These are phyloP conservation scores for Cyclotella cryptica DNA, from an alignment of 108 stramenopile genomes.

Conservation along the genomic window DNA sequence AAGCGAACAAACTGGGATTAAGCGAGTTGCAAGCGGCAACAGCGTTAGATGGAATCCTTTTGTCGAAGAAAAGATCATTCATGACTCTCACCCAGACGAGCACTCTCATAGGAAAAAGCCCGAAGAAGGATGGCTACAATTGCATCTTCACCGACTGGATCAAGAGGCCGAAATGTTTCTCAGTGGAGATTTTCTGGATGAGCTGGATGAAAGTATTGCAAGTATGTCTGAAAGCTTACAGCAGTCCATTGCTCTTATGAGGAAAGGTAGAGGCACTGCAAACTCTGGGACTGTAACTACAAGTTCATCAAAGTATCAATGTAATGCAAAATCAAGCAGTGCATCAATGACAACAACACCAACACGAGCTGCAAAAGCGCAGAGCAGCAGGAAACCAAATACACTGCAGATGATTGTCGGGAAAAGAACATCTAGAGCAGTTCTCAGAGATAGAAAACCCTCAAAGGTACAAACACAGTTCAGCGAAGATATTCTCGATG, in stretches of 20 bases:
- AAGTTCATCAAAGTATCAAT: not conserved
- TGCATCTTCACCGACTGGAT: slow-evolving; percentile 16
- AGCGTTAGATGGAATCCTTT: slow-evolving; percentile 38
- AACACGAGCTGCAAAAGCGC: too few relatives aligned
- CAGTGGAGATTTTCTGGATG: slow-evolving; percentile 19
- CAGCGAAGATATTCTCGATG: not conserved
- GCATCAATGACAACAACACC: too few relatives aligned
- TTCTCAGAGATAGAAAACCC: not conserved
- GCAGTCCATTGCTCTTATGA: slow-evolving; percentile 24
- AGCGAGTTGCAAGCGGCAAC: slow-evolving; percentile 4
- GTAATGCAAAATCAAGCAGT: not conserved
- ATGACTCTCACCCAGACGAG: slow-evolving; percentile 28
- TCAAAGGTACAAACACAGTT: slow-evolving; percentile 1
- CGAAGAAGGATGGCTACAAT: slow-evolving; percentile 19
- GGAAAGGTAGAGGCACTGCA: not conserved
- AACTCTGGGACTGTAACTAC: not conserved
- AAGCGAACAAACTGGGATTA: not conserved
- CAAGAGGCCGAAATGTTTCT: slow-evolving; percentile 31
- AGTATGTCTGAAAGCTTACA: slow-evolving; percentile 18
- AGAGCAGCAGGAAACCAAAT: too few relatives aligned
- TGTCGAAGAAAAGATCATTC: slow-evolving; percentile 43
- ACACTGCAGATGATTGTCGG: not conserved
- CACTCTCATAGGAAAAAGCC: slow-evolving; percentile 12
- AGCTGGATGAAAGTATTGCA: slow-evolving; percentile 28
- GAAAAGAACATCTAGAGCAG: not conserved